These are phyloP conservation scores for Aspergillus saccharolyticus DNA, from an alignment of 495 filamentous ascomycete species.

Conservation along the genomic window DNA sequence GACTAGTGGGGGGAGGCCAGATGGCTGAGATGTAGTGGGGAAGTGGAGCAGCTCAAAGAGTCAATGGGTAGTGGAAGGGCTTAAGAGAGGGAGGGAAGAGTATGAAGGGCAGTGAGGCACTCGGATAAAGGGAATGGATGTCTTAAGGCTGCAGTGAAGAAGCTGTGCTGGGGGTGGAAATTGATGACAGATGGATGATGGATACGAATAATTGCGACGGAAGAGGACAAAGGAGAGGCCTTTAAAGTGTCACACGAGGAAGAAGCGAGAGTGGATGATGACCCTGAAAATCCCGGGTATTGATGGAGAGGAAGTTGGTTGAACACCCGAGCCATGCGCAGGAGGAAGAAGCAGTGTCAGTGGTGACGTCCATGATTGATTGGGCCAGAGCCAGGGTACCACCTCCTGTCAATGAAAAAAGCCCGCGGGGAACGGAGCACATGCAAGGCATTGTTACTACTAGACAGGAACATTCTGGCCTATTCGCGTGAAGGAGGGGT, in stretches of 20 bases:
- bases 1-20: neutral
- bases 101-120: neutral
- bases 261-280: neutral
- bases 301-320: conserved; percentile 1
- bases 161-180: too few species aligned
- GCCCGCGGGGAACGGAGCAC: conserved; percentile 3
- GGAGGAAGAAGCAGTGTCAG: conserved; percentile 5
- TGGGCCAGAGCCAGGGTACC: neutral
- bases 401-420: too few species aligned
- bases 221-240: conserved; percentile 27
- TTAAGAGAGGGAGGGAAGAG: neutral
- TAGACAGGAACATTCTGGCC: conserved; percentile 14
- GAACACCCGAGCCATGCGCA: conserved; percentile 10
- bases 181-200: neutral
- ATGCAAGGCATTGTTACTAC: neutral
- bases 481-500: conserved; percentile 6
- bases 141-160: too few species aligned
- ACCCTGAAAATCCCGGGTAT: conserved; percentile 13
- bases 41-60: neutral
- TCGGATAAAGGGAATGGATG: conserved; percentile 2
- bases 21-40: conserved; percentile 21
- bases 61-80: neutral
- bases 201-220: neutral
- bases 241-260: conserved; percentile 10
- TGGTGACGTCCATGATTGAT: conserved; percentile 12